These are phyloP conservation scores for Trichoderma hamatum DNA, from an alignment of 2,329 filamentous ascomycete species.

Conservation along the genomic window DNA sequence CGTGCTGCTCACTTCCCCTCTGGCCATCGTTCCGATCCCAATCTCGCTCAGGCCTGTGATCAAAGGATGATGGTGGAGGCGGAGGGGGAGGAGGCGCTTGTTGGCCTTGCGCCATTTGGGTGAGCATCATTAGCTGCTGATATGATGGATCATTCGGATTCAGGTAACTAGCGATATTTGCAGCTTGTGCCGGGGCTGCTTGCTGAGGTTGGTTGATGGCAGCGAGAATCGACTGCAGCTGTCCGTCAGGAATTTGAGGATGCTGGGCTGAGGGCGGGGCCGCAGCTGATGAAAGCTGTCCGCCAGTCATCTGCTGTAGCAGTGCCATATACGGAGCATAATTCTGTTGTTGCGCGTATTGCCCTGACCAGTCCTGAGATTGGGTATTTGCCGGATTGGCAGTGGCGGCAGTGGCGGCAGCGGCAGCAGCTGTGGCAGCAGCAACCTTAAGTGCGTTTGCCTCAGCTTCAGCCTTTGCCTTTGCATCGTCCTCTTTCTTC, in stretches of 20 bases:
- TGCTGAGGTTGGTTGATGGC: constrained; percentile 46
- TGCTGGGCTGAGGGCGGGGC: constrained; percentile 29
- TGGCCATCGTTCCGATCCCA: constrained; percentile 41
- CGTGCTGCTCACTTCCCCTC: constrained; percentile 38
- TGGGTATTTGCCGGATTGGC: constrained; percentile 24
- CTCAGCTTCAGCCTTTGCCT: constrained; percentile 40
- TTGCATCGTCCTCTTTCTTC: constrained; percentile 45
- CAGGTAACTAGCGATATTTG: constrained; percentile 34
- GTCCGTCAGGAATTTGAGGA: constrained; percentile 41
- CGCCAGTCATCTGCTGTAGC: constrained; percentile 46
- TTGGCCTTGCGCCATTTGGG: constrained; percentile 43
- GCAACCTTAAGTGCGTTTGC: constrained; percentile 38
- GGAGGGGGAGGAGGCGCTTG: constrained; percentile 34
- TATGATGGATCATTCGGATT: constrained; percentile 47
- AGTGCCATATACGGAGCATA: constrained; percentile 49
- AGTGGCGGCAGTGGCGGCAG: constrained; percentile 25
- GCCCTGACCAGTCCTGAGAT: constrained; percentile 36
- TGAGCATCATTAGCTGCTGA: constrained; percentile 45
- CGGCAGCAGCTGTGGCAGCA: constrained; percentile 28
- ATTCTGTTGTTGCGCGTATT: constrained; percentile 35
- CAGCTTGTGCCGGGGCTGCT: constrained; percentile 29
- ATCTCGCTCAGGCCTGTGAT: constrained; percentile 40
- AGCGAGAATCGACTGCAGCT: constrained; percentile 50
- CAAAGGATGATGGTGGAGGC: constrained; percentile 31
- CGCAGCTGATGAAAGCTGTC: constrained; percentile 35